Percentiles rank a stretch among this genome's conserved stretches.
These are phyloP conservation scores for Auricularia sp. DNA, from an alignment of 768 basidiomycete species.

Conservation along the genomic window DNA sequence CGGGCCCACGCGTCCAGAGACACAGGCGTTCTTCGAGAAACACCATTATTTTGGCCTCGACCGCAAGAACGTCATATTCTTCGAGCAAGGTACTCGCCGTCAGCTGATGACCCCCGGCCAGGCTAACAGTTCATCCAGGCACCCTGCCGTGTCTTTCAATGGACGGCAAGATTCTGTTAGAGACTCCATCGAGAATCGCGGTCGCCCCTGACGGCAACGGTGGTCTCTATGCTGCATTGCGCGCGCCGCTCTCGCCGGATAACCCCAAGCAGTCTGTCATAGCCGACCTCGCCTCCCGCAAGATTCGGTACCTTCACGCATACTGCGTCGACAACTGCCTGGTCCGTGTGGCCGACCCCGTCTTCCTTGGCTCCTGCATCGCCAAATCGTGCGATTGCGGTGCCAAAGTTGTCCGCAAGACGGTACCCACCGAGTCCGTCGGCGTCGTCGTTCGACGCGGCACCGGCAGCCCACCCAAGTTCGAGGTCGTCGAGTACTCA, in stretches of 20 bases:
- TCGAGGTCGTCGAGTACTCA: constrained; percentile 93
- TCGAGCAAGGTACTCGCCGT: constrained; percentile 74
- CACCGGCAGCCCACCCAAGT: constrained; percentile 38
- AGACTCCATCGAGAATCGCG: constrained; percentile 68
- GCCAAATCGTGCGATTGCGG: constrained; percentile 81
- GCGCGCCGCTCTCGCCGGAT: constrained; percentile 54
- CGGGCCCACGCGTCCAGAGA: constrained; percentile 83
- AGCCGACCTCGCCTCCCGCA: constrained; percentile 65
- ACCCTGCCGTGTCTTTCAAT: constrained; percentile 89
- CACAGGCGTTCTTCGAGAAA: constrained; percentile 73
- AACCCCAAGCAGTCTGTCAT: constrained; percentile 66
- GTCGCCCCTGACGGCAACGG: constrained; percentile 98
- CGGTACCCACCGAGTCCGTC: constrained; percentile 78
- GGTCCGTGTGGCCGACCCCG: constrained; percentile 91
- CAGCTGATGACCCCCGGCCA: neutral
- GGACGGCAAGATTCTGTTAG: constrained; percentile 89
- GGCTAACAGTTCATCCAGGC: constrained; percentile 38
- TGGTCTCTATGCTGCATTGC: constrained; percentile 90
- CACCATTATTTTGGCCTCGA: constrained; percentile 77
- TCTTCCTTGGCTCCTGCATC: constrained; percentile 94
- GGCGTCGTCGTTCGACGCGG: constrained; percentile 85
- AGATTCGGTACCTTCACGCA: constrained; percentile 81
- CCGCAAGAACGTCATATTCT: constrained; percentile 75
- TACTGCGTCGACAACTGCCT: constrained; percentile 99
- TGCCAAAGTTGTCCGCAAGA: constrained; percentile 92